A percentile compares a stretch with the other conserved stretches of the same genome.
phyloP scores from a whole-genome alignment of 495 filamentous ascomycete species.

The Penicillium crystallinum region DNA sequence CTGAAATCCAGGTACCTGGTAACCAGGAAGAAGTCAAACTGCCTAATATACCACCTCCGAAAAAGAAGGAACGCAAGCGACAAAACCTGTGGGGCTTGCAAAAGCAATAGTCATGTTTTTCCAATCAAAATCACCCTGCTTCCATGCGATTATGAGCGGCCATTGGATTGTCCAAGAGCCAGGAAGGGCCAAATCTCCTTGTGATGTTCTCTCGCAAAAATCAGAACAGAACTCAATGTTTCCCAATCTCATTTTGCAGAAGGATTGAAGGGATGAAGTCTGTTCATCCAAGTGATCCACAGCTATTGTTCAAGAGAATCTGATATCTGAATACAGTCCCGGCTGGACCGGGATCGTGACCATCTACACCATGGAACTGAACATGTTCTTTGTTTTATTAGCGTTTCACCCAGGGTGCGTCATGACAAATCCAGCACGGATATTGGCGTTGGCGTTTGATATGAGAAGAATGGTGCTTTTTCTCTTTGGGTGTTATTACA shows the following conservation, averaged over 20 bases:
- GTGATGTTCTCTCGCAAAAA: background rate
- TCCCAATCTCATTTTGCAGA: background rate
- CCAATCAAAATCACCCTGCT: background rate
- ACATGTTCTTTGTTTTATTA: background rate
- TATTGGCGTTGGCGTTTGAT: background rate
- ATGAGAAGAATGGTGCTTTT: background rate
- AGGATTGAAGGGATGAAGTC: background rate
- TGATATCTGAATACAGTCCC: background rate
- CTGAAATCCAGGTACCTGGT: background rate
- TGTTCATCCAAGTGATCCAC: background rate
- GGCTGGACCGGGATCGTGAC: background rate
- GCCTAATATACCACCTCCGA: background rate
- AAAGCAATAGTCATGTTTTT: background rate
- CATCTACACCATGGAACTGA: background rate
- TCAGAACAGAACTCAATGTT: background rate
- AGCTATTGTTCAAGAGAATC: background rate
- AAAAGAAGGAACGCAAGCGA: background rate
- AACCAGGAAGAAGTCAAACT: slow-evolving; percentile 1
- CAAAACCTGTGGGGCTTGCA: slow-evolving; percentile 4
- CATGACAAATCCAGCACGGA: background rate
- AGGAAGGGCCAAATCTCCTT: background rate
- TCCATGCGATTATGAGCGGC: background rate
- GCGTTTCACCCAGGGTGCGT: background rate
- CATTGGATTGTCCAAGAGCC: background rate
- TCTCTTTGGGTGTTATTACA: background rate